These are phyloP conservation scores for Ceriops zippeliana DNA, from an alignment of 345 rosid genomes.

Conservation along the genomic window DNA sequence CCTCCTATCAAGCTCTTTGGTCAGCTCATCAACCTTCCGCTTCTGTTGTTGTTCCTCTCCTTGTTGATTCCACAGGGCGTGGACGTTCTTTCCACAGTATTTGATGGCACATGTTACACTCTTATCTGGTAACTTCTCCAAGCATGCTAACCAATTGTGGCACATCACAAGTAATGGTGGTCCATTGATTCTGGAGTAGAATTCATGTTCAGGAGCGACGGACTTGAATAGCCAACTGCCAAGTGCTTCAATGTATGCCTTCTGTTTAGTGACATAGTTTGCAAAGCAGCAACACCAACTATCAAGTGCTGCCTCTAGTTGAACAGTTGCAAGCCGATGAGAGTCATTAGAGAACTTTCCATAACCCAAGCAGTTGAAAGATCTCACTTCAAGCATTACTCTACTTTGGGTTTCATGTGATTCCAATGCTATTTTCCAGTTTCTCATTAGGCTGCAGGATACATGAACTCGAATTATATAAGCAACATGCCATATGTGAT, in stretches of 20 bases:
- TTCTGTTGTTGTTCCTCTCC: conserved; percentile 42
- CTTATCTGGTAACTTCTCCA: conserved; percentile 36
- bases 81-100: conserved; percentile 29
- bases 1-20: conserved; percentile 31
- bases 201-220: conserved; percentile 32
- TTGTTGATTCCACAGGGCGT: conserved; percentile 33
- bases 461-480: background rate
- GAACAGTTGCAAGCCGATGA: conserved; percentile 38
- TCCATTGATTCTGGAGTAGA: conserved; percentile 17
- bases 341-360: conserved; percentile 30
- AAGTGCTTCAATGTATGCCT: conserved; percentile 43
- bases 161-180: conserved; percentile 34
- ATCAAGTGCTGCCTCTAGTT: conserved; percentile 38
- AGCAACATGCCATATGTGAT: conserved; percentile 1
- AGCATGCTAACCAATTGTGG: conserved; percentile 34
- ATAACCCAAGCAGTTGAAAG: conserved; percentile 22
- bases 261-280: conserved; percentile 31
- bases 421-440: conserved; percentile 38
- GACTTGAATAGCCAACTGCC: conserved; percentile 37
- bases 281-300: conserved; percentile 38
- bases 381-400: conserved; percentile 35
- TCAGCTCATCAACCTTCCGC: conserved; percentile 39
- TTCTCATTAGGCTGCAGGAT: conserved; percentile 34
- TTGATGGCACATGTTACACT: conserved; percentile 32
- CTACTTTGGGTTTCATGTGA: conserved; percentile 39